These are phyloP conservation scores for Alternaria solani DNA, from an alignment of 2,329 filamentous ascomycete species.

Conservation along the genomic window DNA sequence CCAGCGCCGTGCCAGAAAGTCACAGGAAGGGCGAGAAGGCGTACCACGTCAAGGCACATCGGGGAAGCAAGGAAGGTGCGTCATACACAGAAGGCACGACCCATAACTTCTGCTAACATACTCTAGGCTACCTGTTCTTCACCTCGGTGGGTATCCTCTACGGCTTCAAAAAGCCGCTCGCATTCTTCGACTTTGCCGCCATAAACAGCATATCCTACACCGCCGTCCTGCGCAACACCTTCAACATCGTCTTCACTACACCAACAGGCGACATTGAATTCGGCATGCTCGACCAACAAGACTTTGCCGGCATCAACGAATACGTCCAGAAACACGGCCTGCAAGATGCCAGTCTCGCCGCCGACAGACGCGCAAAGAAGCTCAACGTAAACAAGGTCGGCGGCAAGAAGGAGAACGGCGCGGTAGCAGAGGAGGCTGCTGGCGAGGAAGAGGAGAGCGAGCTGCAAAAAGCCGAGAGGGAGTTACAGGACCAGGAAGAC, in stretches of 20 bases:
- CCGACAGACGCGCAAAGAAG: conserved; percentile 66
- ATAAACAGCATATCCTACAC: conserved; percentile 70
- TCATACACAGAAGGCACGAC: not conserved
- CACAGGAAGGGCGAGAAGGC: conserved; percentile 70
- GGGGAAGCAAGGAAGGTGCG: conserved; percentile 71
- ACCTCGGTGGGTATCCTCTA: conserved; percentile 68
- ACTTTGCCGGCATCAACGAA: conserved; percentile 68
- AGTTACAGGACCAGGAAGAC: conserved; percentile 50
- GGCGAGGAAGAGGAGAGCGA: conserved; percentile 50
- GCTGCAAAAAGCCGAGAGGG: conserved; percentile 49
- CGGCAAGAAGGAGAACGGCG: conserved; percentile 32
- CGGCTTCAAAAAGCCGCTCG: conserved; percentile 71
- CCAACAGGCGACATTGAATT: conserved; percentile 67
- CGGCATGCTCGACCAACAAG: conserved; percentile 70
- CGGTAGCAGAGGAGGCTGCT: conserved; percentile 15
- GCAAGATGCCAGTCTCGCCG: conserved; percentile 70
- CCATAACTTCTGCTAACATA: conserved; percentile 20
- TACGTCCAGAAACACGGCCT: conserved; percentile 69
- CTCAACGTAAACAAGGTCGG: conserved; percentile 60
- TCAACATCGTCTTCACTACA: conserved; percentile 68
- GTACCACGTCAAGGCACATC: conserved; percentile 69
- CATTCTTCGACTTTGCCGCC: conserved; percentile 67
- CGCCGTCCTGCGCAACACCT: conserved; percentile 69
- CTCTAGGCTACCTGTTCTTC: conserved; percentile 68
- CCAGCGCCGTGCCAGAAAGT: conserved; percentile 66